Evolutionary conservation across 2,329 filamentous ascomycete genomes (phyloP).

Genomic region (Cladosporium sphaerospermum): DNA sequence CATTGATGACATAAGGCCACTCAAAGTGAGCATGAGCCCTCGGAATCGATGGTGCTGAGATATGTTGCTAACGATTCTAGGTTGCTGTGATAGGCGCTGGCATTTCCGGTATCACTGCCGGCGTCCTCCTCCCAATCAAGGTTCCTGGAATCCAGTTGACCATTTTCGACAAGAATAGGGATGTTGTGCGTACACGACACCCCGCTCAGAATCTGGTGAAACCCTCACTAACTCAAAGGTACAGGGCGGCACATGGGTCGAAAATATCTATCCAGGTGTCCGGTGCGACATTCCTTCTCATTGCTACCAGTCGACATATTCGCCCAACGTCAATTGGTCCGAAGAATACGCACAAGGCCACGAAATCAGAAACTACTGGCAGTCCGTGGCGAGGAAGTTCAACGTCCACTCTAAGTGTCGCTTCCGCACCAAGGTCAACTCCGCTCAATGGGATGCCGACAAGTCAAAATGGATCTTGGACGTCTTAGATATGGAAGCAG

Average conservation of each 20-base stretch:
- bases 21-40: constrained; percentile 17
- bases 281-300: constrained; percentile 64
- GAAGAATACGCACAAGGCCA: constrained; percentile 60
- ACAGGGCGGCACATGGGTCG: constrained; percentile 44
- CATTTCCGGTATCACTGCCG: constrained; percentile 57
- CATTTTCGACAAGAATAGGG: constrained; percentile 62
- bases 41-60: neutral
- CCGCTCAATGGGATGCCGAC: constrained; percentile 49
- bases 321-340: constrained; percentile 62
- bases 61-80: constrained; percentile 20
- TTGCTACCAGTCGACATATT: constrained; percentile 64
- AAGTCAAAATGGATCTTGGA: constrained; percentile 53
- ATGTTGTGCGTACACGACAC: constrained; percentile 50
- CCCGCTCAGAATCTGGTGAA: too few relatives aligned
- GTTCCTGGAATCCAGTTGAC: constrained; percentile 60
- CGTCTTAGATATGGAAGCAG: constrained; percentile 36
- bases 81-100: constrained; percentile 62
- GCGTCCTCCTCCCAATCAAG: constrained; percentile 60
- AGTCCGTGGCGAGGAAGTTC: constrained; percentile 56
- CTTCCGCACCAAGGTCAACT: constrained; percentile 51
- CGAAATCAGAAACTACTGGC: constrained; percentile 65
- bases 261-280: constrained; percentile 56
- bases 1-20: constrained; percentile 22
- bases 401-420: constrained; percentile 55
- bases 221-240: neutral